Percentiles rank a stretch among this genome's conserved stretches.
Evolutionary conservation across 257 asterid genomes (phyloP).

Genomic region (Solanum pennellii): DNA sequence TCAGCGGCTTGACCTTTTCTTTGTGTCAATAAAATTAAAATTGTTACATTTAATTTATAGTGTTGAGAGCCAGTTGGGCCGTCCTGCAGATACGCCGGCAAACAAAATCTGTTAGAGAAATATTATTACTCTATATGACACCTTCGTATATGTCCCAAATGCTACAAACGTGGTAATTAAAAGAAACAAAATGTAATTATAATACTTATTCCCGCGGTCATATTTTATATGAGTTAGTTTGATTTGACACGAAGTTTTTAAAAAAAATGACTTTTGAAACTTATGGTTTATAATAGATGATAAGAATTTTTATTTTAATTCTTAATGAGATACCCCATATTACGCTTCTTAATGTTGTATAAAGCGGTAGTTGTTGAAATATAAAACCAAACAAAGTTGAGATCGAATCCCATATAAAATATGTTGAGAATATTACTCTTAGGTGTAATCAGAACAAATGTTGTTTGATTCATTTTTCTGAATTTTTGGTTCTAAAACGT

Average conservation of each 20-base stretch:
- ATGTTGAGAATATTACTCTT: background rate
- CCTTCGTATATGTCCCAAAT: background rate
- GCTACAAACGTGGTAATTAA: background rate
- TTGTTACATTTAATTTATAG: background rate
- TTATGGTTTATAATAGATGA: background rate
- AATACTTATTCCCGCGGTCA: background rate
- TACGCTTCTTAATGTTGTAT: background rate
- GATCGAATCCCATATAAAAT: background rate
- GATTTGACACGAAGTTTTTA: rapidly evolving
- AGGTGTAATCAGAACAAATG: background rate
- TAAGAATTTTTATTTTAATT: no score
- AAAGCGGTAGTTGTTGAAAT: no score
- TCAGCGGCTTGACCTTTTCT: background rate
- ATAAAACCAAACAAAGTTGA: background rate
- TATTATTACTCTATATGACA: background rate
- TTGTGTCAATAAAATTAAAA: background rate
- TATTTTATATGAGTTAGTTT: background rate
- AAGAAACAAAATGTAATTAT: background rate
- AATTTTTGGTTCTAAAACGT: background rate
- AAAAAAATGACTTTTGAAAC: no score
- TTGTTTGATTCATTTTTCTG: no score
- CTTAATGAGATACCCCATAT: no score
- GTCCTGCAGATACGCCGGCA: background rate
- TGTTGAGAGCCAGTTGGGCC: background rate
- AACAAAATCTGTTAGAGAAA: background rate